These are phyloP conservation scores for Metschnikowia amazonensis DNA, from an alignment of 805 yeast species.

Conservation along the genomic window DNA sequence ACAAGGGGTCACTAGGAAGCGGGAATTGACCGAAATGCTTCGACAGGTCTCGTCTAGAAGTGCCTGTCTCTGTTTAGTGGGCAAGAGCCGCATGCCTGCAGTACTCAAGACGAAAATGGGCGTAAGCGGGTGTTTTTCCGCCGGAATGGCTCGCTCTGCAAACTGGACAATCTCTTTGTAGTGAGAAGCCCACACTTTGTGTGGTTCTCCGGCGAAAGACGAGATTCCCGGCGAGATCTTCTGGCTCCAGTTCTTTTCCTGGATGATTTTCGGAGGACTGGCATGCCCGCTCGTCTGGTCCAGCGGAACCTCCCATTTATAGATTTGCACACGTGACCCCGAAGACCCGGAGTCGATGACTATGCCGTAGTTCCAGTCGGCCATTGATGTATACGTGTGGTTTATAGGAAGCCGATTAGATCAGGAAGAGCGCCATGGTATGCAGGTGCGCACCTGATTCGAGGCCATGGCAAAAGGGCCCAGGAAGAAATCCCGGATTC, in stretches of 20 bases:
- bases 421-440: background rate
- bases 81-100: constrained; percentile 90
- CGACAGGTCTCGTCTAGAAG: constrained; percentile 62
- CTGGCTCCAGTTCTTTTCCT: constrained; percentile 62
- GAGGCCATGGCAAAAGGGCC: too few relatives aligned
- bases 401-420: background rate
- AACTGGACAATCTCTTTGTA: constrained; percentile 58
- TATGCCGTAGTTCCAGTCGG: constrained; percentile 59
- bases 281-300: constrained; percentile 14
- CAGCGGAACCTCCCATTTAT: constrained; percentile 56
- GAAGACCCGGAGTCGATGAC: constrained; percentile 95
- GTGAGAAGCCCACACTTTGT: constrained; percentile 67
- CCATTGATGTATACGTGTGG: constrained; percentile 2
- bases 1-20: constrained; percentile 59
- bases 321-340: constrained; percentile 85
- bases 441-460: background rate
- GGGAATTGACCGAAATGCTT: constrained; percentile 48
- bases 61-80: constrained; percentile 46
- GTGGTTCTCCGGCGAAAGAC: constrained; percentile 45
- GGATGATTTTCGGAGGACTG: constrained; percentile 66
- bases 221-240: constrained; percentile 88
- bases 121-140: constrained; percentile 54
- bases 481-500: too few relatives aligned
- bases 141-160: constrained; percentile 71
- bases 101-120: constrained; percentile 93